Percentiles rank a stretch among this genome's conserved stretches.
These are phyloP conservation scores for Aspergillus sp. DNA, from an alignment of 2,329 filamentous ascomycete species.

Conservation along the genomic window DNA sequence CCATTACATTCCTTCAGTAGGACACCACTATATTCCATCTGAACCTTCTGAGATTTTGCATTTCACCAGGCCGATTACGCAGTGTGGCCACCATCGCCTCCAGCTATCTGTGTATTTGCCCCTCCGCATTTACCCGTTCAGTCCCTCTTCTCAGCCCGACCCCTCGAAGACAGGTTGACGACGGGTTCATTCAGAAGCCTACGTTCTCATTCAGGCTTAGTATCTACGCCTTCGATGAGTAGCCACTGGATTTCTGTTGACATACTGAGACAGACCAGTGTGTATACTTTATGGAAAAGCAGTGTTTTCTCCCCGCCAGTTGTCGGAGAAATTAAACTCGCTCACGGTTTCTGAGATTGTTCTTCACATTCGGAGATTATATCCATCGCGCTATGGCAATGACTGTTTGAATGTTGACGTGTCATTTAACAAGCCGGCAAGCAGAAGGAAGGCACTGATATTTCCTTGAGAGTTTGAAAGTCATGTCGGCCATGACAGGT, in stretches of 20 bases:
- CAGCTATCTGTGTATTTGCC: background rate
- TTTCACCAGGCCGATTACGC: background rate
- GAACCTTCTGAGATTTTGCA: background rate
- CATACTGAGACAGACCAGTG: background rate
- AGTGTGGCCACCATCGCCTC: background rate
- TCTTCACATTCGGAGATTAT: background rate
- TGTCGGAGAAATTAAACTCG: background rate
- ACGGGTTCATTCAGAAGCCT: background rate
- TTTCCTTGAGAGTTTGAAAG: slow-evolving; percentile 14
- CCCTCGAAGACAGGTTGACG: background rate
- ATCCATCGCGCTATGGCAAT: slow-evolving; percentile 21
- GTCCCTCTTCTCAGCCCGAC: background rate
- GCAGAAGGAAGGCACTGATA: slow-evolving; percentile 7
- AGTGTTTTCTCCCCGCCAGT: background rate
- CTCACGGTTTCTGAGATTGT: background rate
- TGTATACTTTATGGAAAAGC: background rate
- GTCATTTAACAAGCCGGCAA: slow-evolving; percentile 9
- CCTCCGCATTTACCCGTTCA: background rate
- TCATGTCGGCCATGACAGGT: slow-evolving; percentile 35
- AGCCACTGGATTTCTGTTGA: background rate
- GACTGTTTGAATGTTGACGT: slow-evolving; percentile 11
- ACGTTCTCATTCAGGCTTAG: background rate
- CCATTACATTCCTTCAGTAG: background rate
- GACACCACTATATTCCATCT: background rate
- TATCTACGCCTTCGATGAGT: background rate